These are phyloP conservation scores for Pilasporangium apinafurcum DNA, from an alignment of 352 stramenopile species.

Conservation along the genomic window DNA sequence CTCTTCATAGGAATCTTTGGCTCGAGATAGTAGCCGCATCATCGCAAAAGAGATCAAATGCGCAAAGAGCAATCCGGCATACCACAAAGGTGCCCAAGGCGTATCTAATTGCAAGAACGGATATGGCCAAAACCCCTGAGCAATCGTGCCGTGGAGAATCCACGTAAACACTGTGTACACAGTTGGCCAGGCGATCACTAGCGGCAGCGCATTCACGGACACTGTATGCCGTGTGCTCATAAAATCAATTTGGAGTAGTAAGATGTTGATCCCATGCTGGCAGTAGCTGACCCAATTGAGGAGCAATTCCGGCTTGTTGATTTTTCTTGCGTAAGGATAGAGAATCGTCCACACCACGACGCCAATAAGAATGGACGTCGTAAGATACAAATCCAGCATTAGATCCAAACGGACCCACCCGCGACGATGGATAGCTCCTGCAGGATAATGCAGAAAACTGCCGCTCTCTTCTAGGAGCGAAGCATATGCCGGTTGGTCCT, in stretches of 20 bases:
- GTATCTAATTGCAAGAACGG: constrained; percentile 70
- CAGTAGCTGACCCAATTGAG: constrained; percentile 79
- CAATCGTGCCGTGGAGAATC: constrained; percentile 65
- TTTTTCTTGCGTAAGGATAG: constrained; percentile 51
- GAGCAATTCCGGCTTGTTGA: constrained; percentile 37
- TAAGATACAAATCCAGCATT: constrained; percentile 60
- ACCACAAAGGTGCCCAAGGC: constrained; percentile 71
- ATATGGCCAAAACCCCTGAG: constrained; percentile 73
- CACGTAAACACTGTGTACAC: constrained; percentile 70
- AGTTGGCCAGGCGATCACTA: constrained; percentile 56
- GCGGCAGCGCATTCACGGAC: constrained; percentile 43
- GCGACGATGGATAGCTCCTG: constrained; percentile 9
- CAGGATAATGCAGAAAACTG: constrained; percentile 5
- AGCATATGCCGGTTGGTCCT: constrained; percentile 21
- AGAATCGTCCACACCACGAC: constrained; percentile 72
- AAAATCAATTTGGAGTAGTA: constrained; percentile 70
- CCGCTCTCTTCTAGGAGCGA: constrained; percentile 35
- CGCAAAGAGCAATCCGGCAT: constrained; percentile 43
- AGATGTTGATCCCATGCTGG: constrained; percentile 67
- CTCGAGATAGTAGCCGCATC: constrained; percentile 37
- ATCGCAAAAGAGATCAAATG: constrained; percentile 32
- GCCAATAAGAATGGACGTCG: constrained; percentile 60
- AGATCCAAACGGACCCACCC: constrained; percentile 55
- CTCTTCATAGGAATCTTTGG: constrained; percentile 13
- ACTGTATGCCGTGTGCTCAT: constrained; percentile 37